phyloP scores from a whole-genome alignment of 345 rosid species.

The Hibiscus tridactylites region DNA sequence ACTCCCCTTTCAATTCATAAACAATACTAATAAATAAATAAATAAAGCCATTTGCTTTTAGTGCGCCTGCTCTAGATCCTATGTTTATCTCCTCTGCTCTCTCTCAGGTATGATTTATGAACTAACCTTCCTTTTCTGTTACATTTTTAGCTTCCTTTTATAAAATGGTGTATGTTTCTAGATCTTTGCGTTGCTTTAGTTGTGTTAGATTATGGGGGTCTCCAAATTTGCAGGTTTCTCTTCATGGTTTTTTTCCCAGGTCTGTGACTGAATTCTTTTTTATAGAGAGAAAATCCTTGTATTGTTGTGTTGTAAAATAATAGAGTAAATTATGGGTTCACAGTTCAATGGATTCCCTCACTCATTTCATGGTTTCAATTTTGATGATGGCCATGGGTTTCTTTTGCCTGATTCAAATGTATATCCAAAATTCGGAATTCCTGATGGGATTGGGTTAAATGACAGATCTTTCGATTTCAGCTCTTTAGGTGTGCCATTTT shows the following conservation, averaged over 20 bases:
- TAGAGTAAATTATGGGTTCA: constrained; percentile 13
- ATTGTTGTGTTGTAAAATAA: neutral
- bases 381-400: too few species aligned
- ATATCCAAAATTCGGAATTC: neutral
- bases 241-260: neutral
- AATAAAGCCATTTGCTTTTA: too few species aligned
- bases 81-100: neutral
- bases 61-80: neutral
- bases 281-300: neutral
- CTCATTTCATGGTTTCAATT: constrained; percentile 6
- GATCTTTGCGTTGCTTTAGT: neutral
- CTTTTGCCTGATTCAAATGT: too few species aligned
- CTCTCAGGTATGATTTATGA: neutral
- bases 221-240: neutral
- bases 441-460: constrained; percentile 27
- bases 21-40: too few species aligned
- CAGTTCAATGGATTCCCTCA: constrained; percentile 13
- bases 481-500: constrained; percentile 15
- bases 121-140: neutral
- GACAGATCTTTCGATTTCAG: constrained; percentile 27
- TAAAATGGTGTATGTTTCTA: too few species aligned
- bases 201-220: neutral
- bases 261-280: neutral
- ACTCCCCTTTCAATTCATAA: too few species aligned
- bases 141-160: neutral